These are phyloP conservation scores for Cardamine chenopodiifolia DNA, from an alignment of 345 rosid species.

Conservation along the genomic window DNA sequence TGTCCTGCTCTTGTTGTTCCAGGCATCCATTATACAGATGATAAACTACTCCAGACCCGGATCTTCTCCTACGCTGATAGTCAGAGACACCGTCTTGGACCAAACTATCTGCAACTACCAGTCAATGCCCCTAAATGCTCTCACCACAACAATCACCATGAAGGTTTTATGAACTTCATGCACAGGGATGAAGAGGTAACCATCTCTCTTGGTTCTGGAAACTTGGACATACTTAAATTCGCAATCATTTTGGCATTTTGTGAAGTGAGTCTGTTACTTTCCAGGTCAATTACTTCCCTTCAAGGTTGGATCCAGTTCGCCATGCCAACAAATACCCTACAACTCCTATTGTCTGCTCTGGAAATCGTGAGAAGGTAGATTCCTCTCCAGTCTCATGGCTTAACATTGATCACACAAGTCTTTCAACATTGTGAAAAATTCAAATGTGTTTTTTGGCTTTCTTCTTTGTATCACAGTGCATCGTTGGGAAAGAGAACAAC, in stretches of 20 bases:
- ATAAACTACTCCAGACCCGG: constrained; percentile 85
- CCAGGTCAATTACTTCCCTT: constrained; percentile 94
- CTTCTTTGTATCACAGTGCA: constrained; percentile 51
- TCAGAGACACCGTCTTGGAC: constrained; percentile 98
- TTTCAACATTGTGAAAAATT: not conserved
- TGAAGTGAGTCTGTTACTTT: constrained; percentile 15
- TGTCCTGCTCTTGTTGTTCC: constrained; percentile 95
- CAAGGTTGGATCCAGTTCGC: constrained; percentile 77
- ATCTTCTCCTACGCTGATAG: constrained; percentile 90
- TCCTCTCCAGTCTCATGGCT: not conserved
- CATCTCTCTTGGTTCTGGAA: constrained; percentile 9
- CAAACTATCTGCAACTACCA: constrained; percentile 93
- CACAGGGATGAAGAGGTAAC: constrained; percentile 91
- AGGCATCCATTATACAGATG: constrained; percentile 84
- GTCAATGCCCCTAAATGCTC: constrained; percentile 93
- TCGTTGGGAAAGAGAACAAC: constrained; percentile 86
- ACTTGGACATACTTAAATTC: not conserved
- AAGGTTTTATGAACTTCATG: constrained; percentile 91
- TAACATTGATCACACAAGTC: not conserved
- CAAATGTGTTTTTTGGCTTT: not conserved
- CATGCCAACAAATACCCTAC: constrained; percentile 71
- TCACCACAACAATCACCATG: constrained; percentile 96
- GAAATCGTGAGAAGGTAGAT: constrained; percentile 81
- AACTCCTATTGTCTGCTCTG: constrained; percentile 56
- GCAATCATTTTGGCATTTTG: not conserved